Conservation (phyloP, 129 eudicot species). For the Rutidosis leptorrhynchoides region DNA sequence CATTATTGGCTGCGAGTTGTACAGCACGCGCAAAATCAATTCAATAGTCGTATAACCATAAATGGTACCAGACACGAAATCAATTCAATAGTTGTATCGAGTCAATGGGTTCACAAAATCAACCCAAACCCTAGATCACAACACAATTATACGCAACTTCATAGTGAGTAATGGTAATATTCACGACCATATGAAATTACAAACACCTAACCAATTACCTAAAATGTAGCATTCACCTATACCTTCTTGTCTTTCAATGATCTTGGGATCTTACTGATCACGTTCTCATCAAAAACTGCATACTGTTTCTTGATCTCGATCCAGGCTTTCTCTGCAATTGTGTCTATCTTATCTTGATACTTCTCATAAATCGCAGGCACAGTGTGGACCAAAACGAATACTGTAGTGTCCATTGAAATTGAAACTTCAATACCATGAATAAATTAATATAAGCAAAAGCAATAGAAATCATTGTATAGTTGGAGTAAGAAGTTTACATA, state of each 20-base stretch:
- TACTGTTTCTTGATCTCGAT: constrained; percentile 86
- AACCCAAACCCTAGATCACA: background rate
- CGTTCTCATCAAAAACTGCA: constrained; percentile 72
- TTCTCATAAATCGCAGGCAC: constrained; percentile 82
- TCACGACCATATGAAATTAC: background rate
- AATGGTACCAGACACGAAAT: background rate
- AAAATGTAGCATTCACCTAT: background rate
- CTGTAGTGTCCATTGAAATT: constrained; percentile 31
- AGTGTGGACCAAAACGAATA: constrained; percentile 52
- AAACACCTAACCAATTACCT: background rate
- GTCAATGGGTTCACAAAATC: background rate
- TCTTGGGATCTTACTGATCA: constrained; percentile 79
- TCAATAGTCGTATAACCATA: background rate
- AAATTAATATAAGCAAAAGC: background rate
- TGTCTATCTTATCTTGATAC: constrained; percentile 77
- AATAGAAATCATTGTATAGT: constrained; percentile 1
- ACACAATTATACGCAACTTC: background rate
- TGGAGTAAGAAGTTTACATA: constrained; percentile 39
- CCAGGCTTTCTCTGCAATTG: constrained; percentile 72
- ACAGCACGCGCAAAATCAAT: background rate
- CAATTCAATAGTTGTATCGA: background rate
- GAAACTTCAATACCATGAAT: background rate
- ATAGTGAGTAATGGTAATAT: background rate
- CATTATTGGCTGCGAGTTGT: background rate
- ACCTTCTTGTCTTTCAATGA: constrained; percentile 54